Evolutionary conservation across 1,139 yeast species (phyloP).

Genomic region (Debaryomyces subglobosus): DNA sequence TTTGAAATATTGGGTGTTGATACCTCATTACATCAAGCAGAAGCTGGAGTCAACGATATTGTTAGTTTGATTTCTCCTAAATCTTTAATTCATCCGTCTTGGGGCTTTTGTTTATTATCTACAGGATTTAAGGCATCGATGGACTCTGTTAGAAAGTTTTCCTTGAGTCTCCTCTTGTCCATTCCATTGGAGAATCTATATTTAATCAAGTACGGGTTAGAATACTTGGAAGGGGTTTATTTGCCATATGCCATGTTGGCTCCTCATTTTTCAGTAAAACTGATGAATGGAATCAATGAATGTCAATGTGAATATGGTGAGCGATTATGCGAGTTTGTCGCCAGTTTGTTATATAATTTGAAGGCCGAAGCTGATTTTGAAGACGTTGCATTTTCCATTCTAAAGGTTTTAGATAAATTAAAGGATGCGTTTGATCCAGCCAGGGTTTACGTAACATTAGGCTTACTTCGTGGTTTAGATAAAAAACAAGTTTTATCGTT

Average conservation of each 20-base stretch:
- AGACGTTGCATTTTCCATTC: conserved; percentile 28
- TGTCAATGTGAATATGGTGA: conserved; percentile 61
- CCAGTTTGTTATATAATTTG: conserved; percentile 43
- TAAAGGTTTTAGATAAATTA: conserved; percentile 49
- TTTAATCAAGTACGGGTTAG: conserved; percentile 50
- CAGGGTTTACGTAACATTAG: conserved; percentile 62
- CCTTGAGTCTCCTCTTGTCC: conserved; percentile 58
- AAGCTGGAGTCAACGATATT: conserved; percentile 74
- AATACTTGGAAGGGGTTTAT: conserved; percentile 53
- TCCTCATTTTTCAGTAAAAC: conserved; percentile 52
- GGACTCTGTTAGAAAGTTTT: conserved; percentile 75
- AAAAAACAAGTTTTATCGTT: conserved; percentile 26
- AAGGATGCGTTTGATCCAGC: conserved; percentile 72
- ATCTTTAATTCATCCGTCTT: conserved; percentile 60
- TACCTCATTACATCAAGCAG: conserved; percentile 83
- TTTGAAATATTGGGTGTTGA: conserved; percentile 84
- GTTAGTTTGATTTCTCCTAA: conserved; percentile 54
- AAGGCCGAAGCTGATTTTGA: conserved; percentile 29
- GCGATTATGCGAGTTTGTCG: conserved; percentile 49
- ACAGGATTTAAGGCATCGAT: conserved; percentile 79
- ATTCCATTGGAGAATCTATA: conserved; percentile 53
- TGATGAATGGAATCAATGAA: conserved; percentile 24
- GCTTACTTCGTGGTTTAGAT: conserved; percentile 57
- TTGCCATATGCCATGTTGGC: conserved; percentile 71
- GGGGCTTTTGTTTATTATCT: conserved; percentile 74